Evolutionary conservation across 2,329 filamentous ascomycete species (phyloP).

Genomic region (Botryotinia convoluta): DNA sequence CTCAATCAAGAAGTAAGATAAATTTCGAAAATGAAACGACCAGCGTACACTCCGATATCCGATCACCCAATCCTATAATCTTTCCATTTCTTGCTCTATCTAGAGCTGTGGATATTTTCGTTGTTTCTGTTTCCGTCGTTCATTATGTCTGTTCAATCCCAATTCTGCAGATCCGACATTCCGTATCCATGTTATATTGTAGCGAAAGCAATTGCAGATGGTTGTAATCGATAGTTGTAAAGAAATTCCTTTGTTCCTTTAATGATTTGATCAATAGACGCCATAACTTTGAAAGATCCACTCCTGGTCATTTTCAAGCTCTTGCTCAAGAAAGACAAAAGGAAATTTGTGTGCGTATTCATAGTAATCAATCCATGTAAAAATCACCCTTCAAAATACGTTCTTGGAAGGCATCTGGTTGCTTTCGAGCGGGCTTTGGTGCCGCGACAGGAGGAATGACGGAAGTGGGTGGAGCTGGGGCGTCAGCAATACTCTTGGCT

Average conservation of each 20-base stretch:
- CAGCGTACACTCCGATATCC: slow-evolving; percentile 29
- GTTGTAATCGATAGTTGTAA: not conserved
- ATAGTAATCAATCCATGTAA: slow-evolving; percentile 74
- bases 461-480: slow-evolving; percentile 54
- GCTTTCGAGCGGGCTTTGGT: slow-evolving; percentile 46
- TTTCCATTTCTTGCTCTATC: not conserved
- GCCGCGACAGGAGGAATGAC: slow-evolving; percentile 45
- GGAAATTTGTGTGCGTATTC: not conserved
- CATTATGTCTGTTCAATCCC: not conserved
- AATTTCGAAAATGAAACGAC: slow-evolving; percentile 29
- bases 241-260: slow-evolving; percentile 9
- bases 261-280: not conserved
- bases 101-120: not conserved
- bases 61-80: not conserved
- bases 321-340: slow-evolving; percentile 9
- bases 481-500: slow-evolving; percentile 66
- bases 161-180: not conserved
- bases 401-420: slow-evolving; percentile 94
- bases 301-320: not conserved
- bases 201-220: not conserved
- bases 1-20: slow-evolving; percentile 8
- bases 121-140: not conserved
- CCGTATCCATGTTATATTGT: not conserved
- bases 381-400: slow-evolving; percentile 97
- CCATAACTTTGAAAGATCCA: not conserved